Evolutionary conservation across 768 basidiomycete genomes (phyloP), one percentile per base, ranked within the genome.

Genomic region (Tulasnella sp.): DNA sequence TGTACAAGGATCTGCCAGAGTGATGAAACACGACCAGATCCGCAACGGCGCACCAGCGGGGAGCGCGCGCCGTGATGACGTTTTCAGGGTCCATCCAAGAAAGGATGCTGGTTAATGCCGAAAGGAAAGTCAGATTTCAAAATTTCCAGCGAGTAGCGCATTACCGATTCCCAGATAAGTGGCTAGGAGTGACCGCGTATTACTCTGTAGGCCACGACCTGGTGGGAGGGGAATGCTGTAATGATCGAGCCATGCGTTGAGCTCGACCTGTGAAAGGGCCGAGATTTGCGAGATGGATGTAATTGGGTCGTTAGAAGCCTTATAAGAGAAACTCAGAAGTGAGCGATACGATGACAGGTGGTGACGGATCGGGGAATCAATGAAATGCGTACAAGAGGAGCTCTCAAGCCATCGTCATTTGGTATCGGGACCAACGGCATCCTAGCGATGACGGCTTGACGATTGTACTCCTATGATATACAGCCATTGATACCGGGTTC

Each of bases 301-400:
- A 51, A 51, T 51, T n/a, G 51, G 23, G 5, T n/a, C 51, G 10
- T 51, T 51, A 9, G 4, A 23, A 13, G 20, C 51, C 51, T n/a
- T n/a, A 20, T 23, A 0, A 1, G 7, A 51, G 23, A 51, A n/a
- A 20, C 51, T 6, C 23, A 1, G 3, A 18, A 44, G 51, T 51
- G 5, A 51, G 51, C 20, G 7, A n/a, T 4, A 13, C n/a, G 23
- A 20, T 10, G 51, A 23, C 23, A 48, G 11, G 0, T 51, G n/a
- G 4, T 23, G 23, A n/a, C 20, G n/a, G 0, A n/a, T 16, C 0
- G 16, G 0, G 11, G 20, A 5, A 18, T 5, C 1, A 6, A 13
- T n/a, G 6, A 51, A 4, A n/a, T 51, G 23, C 51, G 23, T 51
- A 51, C 51, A 51, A n/a, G 23, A 4, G 51, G 51, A n/a, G 23